Percentiles rank a stretch among this genome's conserved stretches.
phyloP scores from a whole-genome alignment of 1,284 basidiomycete species.

The Ceratobasidium sp. region DNA sequence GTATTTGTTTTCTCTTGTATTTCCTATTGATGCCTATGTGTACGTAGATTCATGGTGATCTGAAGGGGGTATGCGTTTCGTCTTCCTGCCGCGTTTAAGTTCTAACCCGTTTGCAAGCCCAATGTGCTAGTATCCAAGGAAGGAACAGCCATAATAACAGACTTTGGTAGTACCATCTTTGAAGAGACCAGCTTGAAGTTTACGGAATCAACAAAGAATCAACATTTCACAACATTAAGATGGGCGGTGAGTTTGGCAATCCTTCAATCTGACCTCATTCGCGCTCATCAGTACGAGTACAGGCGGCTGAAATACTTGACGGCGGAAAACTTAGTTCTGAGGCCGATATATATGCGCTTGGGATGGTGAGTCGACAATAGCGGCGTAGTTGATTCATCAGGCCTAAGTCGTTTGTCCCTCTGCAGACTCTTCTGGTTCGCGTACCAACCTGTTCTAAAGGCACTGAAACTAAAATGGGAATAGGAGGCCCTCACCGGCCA shows the following conservation, averaged over 20 bases:
- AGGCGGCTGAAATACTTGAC: slow-evolving; percentile 19
- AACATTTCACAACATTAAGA: neutral
- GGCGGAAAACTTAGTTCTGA: neutral
- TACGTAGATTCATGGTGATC: slow-evolving; percentile 5
- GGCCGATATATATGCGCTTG: slow-evolving; percentile 22
- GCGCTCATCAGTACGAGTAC: too few relatives aligned
- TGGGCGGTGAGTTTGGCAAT: slow-evolving; percentile 15
- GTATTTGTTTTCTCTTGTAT: neutral
- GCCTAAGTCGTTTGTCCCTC: neutral
- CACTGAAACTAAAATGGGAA: too few relatives aligned
- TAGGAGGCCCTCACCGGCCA: slow-evolving; percentile 6
- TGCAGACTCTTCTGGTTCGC: slow-evolving; percentile 2
- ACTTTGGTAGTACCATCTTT: neutral
- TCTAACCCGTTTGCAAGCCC: neutral
- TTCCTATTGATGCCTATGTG: too few relatives aligned
- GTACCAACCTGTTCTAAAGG: too few relatives aligned
- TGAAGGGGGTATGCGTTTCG: neutral
- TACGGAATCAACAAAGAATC: neutral
- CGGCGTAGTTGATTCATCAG: neutral
- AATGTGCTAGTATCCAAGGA: slow-evolving; percentile 8
- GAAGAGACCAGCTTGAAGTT: neutral
- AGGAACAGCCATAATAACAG: neutral
- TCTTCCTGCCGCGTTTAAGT: too few relatives aligned
- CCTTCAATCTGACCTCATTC: too few relatives aligned
- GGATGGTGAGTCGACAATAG: slow-evolving; percentile 15